phyloP scores from a whole-genome alignment of 495 filamentous ascomycete species.

The Diplogelasinospora grovesii region DNA sequence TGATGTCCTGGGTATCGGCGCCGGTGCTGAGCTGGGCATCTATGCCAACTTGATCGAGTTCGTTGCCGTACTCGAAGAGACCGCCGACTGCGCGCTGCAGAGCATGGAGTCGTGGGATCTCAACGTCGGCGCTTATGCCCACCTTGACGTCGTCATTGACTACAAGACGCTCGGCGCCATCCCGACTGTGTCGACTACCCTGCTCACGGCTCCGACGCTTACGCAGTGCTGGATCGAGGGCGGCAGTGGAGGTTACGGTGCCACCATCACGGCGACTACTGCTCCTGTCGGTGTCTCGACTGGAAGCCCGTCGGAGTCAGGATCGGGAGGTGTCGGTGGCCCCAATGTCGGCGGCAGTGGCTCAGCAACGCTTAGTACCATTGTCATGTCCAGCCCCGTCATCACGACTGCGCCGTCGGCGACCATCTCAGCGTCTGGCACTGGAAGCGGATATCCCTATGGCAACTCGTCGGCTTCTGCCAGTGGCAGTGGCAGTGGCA shows the following conservation, averaged over 20 bases:
- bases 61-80: conserved; percentile 28
- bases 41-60: conserved; percentile 38
- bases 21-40: conserved; percentile 34
- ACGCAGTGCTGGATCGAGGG: conserved; percentile 24
- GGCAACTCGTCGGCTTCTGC: conserved; percentile 1
- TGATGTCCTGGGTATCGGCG: conserved; percentile 26
- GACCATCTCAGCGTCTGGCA: not conserved
- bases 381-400: not conserved
- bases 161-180: conserved; percentile 28
- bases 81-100: conserved; percentile 18
- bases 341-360: not conserved
- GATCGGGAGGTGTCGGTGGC: no score
- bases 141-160: conserved; percentile 28
- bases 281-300: not conserved
- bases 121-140: conserved; percentile 31
- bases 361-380: not conserved
- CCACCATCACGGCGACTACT: not conserved
- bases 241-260: not conserved
- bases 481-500: not conserved
- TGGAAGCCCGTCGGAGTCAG: no score
- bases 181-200: conserved; percentile 32
- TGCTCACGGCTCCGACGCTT: conserved; percentile 28
- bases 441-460: not conserved
- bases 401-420: not conserved
- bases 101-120: conserved; percentile 30